Evolutionary conservation across 805 yeast genomes (phyloP).

Genomic region (Hemisphaericaspora nanyangensis): DNA sequence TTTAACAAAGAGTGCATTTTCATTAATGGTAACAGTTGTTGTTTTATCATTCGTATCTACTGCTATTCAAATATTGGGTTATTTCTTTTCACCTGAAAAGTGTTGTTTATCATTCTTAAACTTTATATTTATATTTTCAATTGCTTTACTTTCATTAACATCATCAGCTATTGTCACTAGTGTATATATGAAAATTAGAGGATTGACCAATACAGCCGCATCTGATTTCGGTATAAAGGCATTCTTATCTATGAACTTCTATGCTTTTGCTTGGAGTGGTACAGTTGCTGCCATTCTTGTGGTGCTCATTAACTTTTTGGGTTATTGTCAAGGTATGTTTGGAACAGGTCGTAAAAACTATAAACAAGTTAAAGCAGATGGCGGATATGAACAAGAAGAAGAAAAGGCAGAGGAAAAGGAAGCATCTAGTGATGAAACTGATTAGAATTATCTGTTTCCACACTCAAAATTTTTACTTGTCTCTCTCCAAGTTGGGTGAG

Average conservation of each 20-base stretch:
- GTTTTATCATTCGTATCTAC: slow-evolving; percentile 41
- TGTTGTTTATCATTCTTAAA: slow-evolving; percentile 45
- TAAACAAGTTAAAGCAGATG: slow-evolving; percentile 18
- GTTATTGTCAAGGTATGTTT: slow-evolving; percentile 41
- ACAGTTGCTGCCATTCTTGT: slow-evolving; percentile 42
- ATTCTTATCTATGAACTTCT: slow-evolving; percentile 45
- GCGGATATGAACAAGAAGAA: slow-evolving; percentile 22
- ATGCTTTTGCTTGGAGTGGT: slow-evolving; percentile 65
- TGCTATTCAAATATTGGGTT: slow-evolving; percentile 45
- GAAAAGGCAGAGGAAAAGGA: slow-evolving; percentile 1
- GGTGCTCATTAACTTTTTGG: slow-evolving; percentile 29
- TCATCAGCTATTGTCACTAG: slow-evolving; percentile 64
- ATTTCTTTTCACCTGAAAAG: slow-evolving; percentile 40
- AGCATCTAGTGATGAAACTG: neutral
- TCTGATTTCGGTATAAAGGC: slow-evolving; percentile 54
- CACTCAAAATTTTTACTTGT: no score
- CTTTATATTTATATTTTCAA: slow-evolving; percentile 40
- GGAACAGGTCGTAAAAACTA: slow-evolving; percentile 27
- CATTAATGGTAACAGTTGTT: slow-evolving; percentile 27
- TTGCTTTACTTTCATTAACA: slow-evolving; percentile 42
- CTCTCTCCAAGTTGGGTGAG: no score
- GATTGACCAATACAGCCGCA: slow-evolving; percentile 47
- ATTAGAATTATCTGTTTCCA: no score
- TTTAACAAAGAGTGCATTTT: slow-evolving; percentile 57
- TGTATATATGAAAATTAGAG: slow-evolving; percentile 45